These are phyloP conservation scores for Colletotrichum sublineola DNA, from an alignment of 2,329 filamentous ascomycete species.

Conservation along the genomic window DNA sequence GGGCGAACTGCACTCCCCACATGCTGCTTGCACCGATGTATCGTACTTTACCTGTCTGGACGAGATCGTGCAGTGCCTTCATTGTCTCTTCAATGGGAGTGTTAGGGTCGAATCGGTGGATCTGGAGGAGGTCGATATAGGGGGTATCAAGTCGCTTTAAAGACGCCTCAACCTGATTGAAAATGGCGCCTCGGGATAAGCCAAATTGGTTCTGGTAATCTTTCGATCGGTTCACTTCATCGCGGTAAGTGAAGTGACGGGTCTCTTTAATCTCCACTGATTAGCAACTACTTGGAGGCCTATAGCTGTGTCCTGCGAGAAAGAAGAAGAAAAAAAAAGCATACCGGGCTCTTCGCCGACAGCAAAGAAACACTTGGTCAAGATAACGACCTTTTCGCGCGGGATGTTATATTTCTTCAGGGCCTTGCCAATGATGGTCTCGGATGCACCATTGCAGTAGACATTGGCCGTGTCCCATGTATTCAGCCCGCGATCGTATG, in stretches of 20 bases:
- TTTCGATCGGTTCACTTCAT: constrained; percentile 44
- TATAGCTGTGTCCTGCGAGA: too few species aligned
- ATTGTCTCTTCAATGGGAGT: constrained; percentile 72
- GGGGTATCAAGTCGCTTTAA: constrained; percentile 65
- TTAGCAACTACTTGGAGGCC: not conserved
- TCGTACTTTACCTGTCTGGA: constrained; percentile 68
- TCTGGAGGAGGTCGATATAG: constrained; percentile 73
- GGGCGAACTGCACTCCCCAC: constrained; percentile 63
- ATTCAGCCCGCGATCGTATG: constrained; percentile 73
- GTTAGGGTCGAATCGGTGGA: constrained; percentile 68
- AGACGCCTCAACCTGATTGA: constrained; percentile 74
- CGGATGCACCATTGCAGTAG: constrained; percentile 69
- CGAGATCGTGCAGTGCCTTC: constrained; percentile 71
- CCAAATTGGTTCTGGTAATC: constrained; percentile 56
- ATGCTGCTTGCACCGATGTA: constrained; percentile 67
- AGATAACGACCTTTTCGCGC: constrained; percentile 68
- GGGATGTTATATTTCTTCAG: constrained; percentile 71
- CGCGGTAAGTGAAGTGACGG: constrained; percentile 44
- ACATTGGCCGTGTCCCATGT: constrained; percentile 69
- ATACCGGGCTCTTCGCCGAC: constrained; percentile 61
- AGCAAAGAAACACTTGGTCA: constrained; percentile 67
- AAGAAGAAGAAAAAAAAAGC: constrained; percentile 12
- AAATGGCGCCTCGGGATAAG: constrained; percentile 73
- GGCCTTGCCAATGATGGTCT: constrained; percentile 68
- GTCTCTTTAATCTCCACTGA: constrained; percentile 19